Base-by-base conservation (phyloP, 805 yeast species). In the Torulaspora maleeae region DNA sequence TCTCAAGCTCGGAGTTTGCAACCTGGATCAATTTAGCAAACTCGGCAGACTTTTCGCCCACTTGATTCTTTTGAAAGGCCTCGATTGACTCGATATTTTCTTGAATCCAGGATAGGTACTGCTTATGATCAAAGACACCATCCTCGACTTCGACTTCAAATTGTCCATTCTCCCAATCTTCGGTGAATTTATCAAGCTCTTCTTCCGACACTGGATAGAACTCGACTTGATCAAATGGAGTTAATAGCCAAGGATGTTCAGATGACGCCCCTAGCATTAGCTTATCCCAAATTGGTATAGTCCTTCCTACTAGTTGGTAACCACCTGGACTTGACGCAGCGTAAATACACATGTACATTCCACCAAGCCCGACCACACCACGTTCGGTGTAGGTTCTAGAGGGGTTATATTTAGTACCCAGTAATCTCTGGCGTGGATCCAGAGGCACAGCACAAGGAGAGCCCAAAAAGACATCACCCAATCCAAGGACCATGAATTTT, bases 251-350 rank as follows among this genome's bases (percentile, higher is more conserved):
- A 45, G 98, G 98, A 48, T 81, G 70, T 6, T 73, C 74, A 22
- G 72, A 64, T 19, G 77, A 67, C 19, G 72, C 67, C 34, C 89
- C 93, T 52, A 93, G 72, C 27, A 86, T 76, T 58, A 91, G 76
- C 70, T 88, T 90, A 66, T 91, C 99, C 99, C 99, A 91, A 57
- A 91, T 90, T 44, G 98, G 98, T 54, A 93, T 82, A 9, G 99
- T 91, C 63, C 98, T 80, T 46, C 98, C 99, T 51, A 89, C 91
- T 56, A 91, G 76, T 71, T 91, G 98, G 69, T 91, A 91, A 27
- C 99, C 99, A 70, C 99, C 99, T 38, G 99, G 99, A 20, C 96
- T 88, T 55, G 88, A 95, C 91, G 91, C 90, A 27, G 98, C 88
- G 69, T 91, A 91, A 57, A 91, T 90, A 72, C 98, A 91, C 98